Evolutionary conservation across 1,284 basidiomycete species (phyloP), one percentile per base, ranked within the genome.

Genomic region (Cerioporus squamosus): DNA sequence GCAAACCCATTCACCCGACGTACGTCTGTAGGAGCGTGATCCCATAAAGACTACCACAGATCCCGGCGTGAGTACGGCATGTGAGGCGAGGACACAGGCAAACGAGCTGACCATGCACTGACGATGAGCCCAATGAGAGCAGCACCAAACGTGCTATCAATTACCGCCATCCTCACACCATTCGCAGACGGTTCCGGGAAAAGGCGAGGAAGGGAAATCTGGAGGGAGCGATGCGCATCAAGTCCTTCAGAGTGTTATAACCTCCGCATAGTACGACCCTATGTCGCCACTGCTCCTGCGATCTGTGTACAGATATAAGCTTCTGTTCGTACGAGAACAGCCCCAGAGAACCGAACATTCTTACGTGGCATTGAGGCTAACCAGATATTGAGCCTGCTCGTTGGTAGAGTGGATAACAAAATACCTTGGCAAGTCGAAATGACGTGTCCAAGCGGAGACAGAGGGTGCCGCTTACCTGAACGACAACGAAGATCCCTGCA

Each of bases 1-100:
- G 14, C 45, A 2, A 24, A 4, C 9, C 2, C 9, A 24, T 17
- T 0, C 10, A 7, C 18, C 2, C 5, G 31, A 42, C 57, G 45
- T 51, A 71, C 71, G 68, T 72, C 57, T 72, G 71, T 38, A 71
- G 43, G 24, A 70, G 33, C 6, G 71, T 72, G 10, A 71, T 59
- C 7, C 70, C 71, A 55, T 67, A 71, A 26, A 71, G 47, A 31
- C 71, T 72, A 44, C 29, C 8, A 29, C 9, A 20, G 31, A 15
- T 6, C 5, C 5, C 39, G 12, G n/a, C 31, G 31, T 54, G 20
- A 50, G 48, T 33, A 18, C 26, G 5, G 22, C 29, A 29, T n/a
- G 40, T 8, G 18, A 39, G 24, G n/a, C n/a, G n/a, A n/a, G n/a
- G n/a, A 29, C 29, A 10, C 29, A 23, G 18, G 22, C 15, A 40